Base-by-base conservation (phyloP, 306 rosid species). In the Glycine latifolia region DNA sequence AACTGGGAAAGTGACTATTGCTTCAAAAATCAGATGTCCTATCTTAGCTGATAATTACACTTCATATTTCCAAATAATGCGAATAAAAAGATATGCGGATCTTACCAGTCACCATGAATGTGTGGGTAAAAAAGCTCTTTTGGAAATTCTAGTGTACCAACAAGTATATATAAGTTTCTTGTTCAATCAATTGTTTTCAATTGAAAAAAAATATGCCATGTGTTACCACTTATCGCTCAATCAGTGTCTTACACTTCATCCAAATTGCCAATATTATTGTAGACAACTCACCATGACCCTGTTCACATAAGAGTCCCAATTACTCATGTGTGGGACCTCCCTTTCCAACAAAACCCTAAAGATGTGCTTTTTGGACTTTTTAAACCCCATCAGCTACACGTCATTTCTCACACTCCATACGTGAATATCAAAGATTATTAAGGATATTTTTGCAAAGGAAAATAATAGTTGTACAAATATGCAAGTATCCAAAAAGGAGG, bases 341-440 rank as follows among this genome's bases (percentile, higher is more conserved):
- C 16, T 20, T 66, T 33, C 67, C 49, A 82, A 59, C 76, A 71
- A 85, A 77, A 56, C 55, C 67, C 77, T 85, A 73, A 76, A 48
- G 4, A 59, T 69, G 3, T 76, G 81, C 72, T 68, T 82, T 81
- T 76, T 67, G 77, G 81, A 82, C 71, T 75, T 75, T 15, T 75
- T 15, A 81, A 1, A 56, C 35, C 81, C 81, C 60, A 74, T 74
- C 58, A 10, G 10, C 46, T 16, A 4, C 60, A 15, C 13, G 46
- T 41, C 77, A 15, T 14, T 69, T 67, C 62, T 71, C 33, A 71
- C 66, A 26, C 31, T 26, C 31, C 2, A 26, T 26, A 26, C 31
- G 31, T 26, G 31, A 26, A 26, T 26, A 26, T 26, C 26, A 20
- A 20, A 20, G 26, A 20, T 20, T 20, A 20, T 54, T 33, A 3